Evolutionary conservation across 495 filamentous ascomycete species (phyloP).

Genomic region (Daldinia concentrica): DNA sequence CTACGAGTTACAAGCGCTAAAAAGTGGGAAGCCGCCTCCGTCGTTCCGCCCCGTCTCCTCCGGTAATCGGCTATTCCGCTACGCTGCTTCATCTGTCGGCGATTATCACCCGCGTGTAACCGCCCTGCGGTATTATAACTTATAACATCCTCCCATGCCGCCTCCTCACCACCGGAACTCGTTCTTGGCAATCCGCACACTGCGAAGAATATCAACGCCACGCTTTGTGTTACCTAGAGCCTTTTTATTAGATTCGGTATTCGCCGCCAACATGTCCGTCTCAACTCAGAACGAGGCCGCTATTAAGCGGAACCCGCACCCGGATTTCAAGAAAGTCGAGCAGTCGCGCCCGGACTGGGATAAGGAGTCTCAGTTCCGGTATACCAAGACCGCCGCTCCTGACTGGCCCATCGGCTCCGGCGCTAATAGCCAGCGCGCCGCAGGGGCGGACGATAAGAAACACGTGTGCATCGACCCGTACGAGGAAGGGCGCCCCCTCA

Average conservation of each 20-base stretch:
- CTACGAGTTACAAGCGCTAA: background rate
- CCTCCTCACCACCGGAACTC: background rate
- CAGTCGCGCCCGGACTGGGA: constrained; percentile 75
- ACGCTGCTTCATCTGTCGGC: background rate
- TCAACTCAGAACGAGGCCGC: constrained; percentile 52
- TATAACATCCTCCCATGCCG: constrained; percentile 12
- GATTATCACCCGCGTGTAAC: constrained; percentile 16
- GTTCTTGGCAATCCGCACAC: constrained; percentile 5
- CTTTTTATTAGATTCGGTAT: background rate
- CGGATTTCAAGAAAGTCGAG: constrained; percentile 82
- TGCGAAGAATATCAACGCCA: constrained; percentile 8
- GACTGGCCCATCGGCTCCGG: constrained; percentile 83
- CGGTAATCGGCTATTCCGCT: background rate
- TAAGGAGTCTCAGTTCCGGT: constrained; percentile 60
- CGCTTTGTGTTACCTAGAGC: background rate
- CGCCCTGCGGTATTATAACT: constrained; percentile 16
- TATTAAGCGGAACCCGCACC: constrained; percentile 70
- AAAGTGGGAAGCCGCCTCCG: background rate
- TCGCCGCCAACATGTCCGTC: constrained; percentile 47
- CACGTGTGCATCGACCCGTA: constrained; percentile 88
- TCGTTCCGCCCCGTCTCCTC: background rate
- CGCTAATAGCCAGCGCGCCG: constrained; percentile 60
- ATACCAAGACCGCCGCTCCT: constrained; percentile 77
- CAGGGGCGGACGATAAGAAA: constrained; percentile 56
- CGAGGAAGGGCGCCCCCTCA: constrained; percentile 69